These are phyloP conservation scores for Beta lomatogona DNA, from an alignment of 179 eudicot species.

Conservation along the genomic window DNA sequence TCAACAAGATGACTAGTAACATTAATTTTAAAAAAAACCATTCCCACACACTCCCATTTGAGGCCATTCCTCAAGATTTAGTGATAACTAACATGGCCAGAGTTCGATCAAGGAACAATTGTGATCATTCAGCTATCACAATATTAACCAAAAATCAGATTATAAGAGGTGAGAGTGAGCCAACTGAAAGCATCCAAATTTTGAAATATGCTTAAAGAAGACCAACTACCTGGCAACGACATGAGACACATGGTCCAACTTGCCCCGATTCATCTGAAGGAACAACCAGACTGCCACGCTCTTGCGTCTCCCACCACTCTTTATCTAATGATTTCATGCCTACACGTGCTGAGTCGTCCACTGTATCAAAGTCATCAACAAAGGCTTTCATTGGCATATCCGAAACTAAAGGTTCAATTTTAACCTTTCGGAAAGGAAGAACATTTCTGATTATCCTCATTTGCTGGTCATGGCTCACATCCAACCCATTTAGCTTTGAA, in stretches of 20 bases:
- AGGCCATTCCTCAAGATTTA: no score
- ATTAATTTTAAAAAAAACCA: no score
- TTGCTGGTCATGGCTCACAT: constrained; percentile 42
- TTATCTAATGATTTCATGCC: constrained; percentile 34
- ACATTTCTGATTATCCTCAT: constrained; percentile 51
- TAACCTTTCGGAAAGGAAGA: constrained; percentile 51
- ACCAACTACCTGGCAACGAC: constrained; percentile 80
- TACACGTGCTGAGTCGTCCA: constrained; percentile 35
- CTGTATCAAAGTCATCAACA: constrained; percentile 63
- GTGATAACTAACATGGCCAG: background rate
- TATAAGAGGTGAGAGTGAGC: background rate
- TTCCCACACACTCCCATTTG: no score
- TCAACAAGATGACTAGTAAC: no score
- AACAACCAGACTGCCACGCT: constrained; percentile 62
- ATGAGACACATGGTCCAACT: constrained; percentile 91
- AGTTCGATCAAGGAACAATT: background rate
- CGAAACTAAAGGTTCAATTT: constrained; percentile 41
- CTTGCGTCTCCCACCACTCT: constrained; percentile 96
- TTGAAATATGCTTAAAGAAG: background rate
- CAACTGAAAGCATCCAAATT: background rate
- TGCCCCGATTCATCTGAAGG: constrained; percentile 66
- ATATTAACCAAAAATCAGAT: background rate
- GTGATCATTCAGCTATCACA: background rate
- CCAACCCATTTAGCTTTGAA: constrained; percentile 39
- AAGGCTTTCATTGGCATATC: constrained; percentile 91